Base-by-base conservation (phyloP, 2,329 filamentous ascomycete species). In the Calonectria pauciramosa region DNA sequence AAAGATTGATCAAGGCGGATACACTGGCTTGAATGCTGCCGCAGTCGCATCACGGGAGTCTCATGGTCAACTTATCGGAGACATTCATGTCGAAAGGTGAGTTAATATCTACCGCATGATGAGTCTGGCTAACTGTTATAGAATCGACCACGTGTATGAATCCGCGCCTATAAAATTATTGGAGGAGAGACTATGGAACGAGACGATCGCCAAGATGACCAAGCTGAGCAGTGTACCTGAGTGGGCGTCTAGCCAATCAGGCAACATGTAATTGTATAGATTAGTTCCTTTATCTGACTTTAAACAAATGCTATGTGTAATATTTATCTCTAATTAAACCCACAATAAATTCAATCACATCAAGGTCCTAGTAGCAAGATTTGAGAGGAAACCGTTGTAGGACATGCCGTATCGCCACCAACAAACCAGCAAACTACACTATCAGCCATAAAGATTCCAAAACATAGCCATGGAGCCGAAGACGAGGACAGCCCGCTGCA, bases 1-100 rank as follows among this genome's bases (percentile, higher is more conserved):
- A 9, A 67, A 75, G 14, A 74, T 70, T 0, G 20, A 23, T 3
- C n/a, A 26, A 30, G 51, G 51, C 28, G 74, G 49, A 0, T 77
- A 71, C 66, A 76, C 75, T 13, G 76, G 60, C 1, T 2, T 80
- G 0, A 68, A 80, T 49, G 78, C 79, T 9, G 72, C 59, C 4
- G 28, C 72, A 11, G 68, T 78, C 0, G 76, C 60, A 0, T 77
- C 72, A 0, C 32, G 60, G 0, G 77, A 76, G 44, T 71, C 76
- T 3, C 75, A 79, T 41, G 77, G 77, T 0, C 28, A 66, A 41
- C 60, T 75, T 66, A 18, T 78, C 18, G 70, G 20, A 4, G 75
- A 78, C 38, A 76, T 32, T 16, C 26, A 26, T 16, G 30, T 54
- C 13, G 51, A 54, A 32, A 54, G 30, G 51, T 54, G 16, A 54